Conservation (phyloP, 2,329 filamentous ascomycete species). For the Ophiostoma novo-ulmi region DNA sequence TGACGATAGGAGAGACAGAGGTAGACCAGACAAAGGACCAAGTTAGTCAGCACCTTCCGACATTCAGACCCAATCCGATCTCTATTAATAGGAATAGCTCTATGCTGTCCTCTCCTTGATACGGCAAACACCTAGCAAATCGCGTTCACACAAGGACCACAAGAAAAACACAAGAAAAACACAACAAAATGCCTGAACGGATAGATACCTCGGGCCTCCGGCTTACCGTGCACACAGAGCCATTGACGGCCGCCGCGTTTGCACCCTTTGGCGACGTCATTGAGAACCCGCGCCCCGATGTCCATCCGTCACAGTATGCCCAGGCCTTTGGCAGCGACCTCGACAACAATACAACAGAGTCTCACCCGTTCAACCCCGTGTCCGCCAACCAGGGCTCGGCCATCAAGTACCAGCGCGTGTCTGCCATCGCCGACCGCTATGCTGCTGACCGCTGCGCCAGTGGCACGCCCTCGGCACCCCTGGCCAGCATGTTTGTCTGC, state of each 20-base stretch:
- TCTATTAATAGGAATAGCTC: background rate
- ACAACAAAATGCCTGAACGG: slow-evolving; percentile 25
- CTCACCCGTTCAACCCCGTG: slow-evolving; percentile 41
- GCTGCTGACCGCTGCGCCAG: slow-evolving; percentile 51
- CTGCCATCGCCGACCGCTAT: slow-evolving; percentile 68
- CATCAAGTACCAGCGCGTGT: slow-evolving; percentile 77
- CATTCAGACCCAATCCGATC: background rate
- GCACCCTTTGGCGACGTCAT: slow-evolving; percentile 78
- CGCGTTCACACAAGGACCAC: background rate
- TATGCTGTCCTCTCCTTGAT: background rate
- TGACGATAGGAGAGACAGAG: background rate
- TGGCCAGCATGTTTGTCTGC: slow-evolving; percentile 88
- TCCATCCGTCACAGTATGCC: slow-evolving; percentile 44
- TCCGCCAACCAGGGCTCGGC: slow-evolving; percentile 82
- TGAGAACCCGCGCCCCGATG: slow-evolving; percentile 60
- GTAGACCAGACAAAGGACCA: background rate
- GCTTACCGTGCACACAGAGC: slow-evolving; percentile 53
- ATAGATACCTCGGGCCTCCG: slow-evolving; percentile 43
- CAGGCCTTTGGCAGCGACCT: slow-evolving; percentile 21
- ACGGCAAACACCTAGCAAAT: background rate
- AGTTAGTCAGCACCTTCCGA: slow-evolving; percentile 9
- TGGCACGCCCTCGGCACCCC: slow-evolving; percentile 50
- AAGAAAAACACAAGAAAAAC: background rate
- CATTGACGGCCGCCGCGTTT: slow-evolving; percentile 67
- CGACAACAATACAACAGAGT: background rate